Evolutionary conservation across 768 basidiomycete genomes (phyloP).

Genomic region (Russula vinacea): DNA sequence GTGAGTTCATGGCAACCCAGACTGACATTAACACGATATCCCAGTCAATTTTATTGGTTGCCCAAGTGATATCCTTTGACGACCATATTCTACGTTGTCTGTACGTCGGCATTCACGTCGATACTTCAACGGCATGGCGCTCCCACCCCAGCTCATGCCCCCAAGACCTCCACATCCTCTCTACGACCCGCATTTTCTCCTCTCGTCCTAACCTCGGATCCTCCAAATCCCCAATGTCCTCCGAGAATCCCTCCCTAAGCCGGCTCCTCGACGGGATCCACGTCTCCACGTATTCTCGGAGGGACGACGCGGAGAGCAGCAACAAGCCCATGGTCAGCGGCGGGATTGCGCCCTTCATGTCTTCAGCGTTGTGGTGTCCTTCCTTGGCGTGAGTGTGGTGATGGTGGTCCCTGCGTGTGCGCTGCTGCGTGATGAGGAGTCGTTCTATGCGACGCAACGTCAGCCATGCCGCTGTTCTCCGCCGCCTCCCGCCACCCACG

Average conservation of each 20-base stretch:
- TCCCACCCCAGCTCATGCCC: conserved; percentile 62
- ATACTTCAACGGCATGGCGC: conserved; percentile 28
- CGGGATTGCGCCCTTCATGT: conserved; percentile 38
- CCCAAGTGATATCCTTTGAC: no score
- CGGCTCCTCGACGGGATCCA: conserved; percentile 56
- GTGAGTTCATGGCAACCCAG: no score
- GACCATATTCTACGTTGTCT: no score
- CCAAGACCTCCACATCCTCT: conserved; percentile 91
- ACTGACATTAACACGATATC: no score
- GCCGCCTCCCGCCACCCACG: conserved; percentile 56
- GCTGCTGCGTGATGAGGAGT: conserved; percentile 54
- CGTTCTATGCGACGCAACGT: conserved; percentile 77
- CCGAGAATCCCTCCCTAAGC: conserved; percentile 72
- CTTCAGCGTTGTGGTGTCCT: conserved; percentile 23
- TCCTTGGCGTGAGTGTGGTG: neutral
- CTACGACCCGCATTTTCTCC: conserved; percentile 74
- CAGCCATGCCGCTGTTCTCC: conserved; percentile 61
- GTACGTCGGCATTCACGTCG: conserved; percentile 3
- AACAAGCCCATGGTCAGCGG: conserved; percentile 71
- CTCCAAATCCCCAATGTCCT: conserved; percentile 81
- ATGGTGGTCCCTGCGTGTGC: conserved; percentile 26
- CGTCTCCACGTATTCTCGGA: conserved; percentile 61
- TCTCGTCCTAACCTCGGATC: conserved; percentile 61
- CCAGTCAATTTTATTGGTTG: no score
- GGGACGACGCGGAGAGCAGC: conserved; percentile 62